Percentiles rank a stretch among this genome's conserved stretches.
These are phyloP conservation scores for Gossypium anomalum DNA, from an alignment of 345 rosid genomes.

Conservation along the genomic window DNA sequence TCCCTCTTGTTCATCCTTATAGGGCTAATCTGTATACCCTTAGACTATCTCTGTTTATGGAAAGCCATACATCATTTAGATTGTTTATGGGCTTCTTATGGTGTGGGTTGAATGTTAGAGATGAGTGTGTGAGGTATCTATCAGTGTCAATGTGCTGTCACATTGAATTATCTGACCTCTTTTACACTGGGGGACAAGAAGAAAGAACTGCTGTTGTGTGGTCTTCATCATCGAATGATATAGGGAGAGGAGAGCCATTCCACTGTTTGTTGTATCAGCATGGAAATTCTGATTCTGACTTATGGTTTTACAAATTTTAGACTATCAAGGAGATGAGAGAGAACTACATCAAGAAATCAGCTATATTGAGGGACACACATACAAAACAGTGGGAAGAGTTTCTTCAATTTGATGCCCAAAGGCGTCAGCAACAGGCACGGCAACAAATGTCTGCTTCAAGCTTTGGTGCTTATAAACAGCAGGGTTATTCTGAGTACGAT, in stretches of 20 bases:
- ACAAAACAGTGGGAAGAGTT: conserved; percentile 83
- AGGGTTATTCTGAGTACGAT: conserved; percentile 59
- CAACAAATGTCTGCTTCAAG: conserved; percentile 53
- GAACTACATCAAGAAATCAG: conserved; percentile 69
- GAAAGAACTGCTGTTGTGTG: conserved; percentile 3
- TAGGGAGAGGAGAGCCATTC: conserved; percentile 14
- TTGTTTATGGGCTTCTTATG: conserved; percentile 4
- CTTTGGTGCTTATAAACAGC: conserved; percentile 77
- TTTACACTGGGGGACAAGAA: neutral
- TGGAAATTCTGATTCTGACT: conserved; percentile 35
- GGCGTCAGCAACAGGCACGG: conserved; percentile 62
- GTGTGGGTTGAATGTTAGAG: conserved; percentile 16
- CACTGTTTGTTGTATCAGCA: conserved; percentile 8
- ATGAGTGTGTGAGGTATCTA: conserved; percentile 8
- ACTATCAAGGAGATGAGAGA: conserved; percentile 86
- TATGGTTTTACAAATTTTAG: conserved; percentile 47
- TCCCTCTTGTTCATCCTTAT: conserved; percentile 4
- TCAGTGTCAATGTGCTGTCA: neutral
- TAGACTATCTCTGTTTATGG: neutral
- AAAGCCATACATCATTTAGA: neutral
- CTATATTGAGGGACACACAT: conserved; percentile 55
- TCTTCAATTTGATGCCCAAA: conserved; percentile 73
- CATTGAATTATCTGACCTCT: neutral
- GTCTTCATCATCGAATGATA: conserved; percentile 11
- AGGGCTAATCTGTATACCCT: neutral